Conservation (phyloP, 1,139 yeast genomes). For the Candida sp. region DNA sequence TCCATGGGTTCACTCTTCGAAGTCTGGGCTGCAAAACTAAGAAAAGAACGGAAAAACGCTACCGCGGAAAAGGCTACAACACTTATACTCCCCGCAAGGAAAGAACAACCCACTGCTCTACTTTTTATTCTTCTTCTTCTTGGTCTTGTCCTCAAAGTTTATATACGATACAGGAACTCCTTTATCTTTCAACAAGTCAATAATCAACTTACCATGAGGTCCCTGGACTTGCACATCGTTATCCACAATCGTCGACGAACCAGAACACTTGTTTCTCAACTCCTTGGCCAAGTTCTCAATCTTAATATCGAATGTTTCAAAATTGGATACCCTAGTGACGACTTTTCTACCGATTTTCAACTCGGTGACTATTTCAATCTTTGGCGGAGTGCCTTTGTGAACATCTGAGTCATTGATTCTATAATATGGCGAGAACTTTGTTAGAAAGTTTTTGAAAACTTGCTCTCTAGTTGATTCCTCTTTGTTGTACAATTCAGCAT, state of each 20-base stretch:
- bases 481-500: conserved; percentile 43
- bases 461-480: conserved; percentile 50
- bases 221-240: conserved; percentile 80
- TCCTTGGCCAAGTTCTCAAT: conserved; percentile 70
- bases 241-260: conserved; percentile 73
- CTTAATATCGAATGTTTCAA: conserved; percentile 71
- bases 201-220: conserved; percentile 71
- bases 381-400: conserved; percentile 70
- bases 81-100: too few species aligned
- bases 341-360: conserved; percentile 83
- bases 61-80: too few species aligned
- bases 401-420: conserved; percentile 42
- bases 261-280: conserved; percentile 82
- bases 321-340: conserved; percentile 71
- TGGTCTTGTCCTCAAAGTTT: conserved; percentile 66
- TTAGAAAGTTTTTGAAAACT: conserved; percentile 51
- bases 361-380: conserved; percentile 69
- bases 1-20: too few species aligned
- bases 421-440: conserved; percentile 61
- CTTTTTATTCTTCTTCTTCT: conserved; percentile 52
- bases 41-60: too few species aligned
- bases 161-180: conserved; percentile 78
- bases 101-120: background rate
- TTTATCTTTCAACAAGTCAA: conserved; percentile 58
- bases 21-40: too few species aligned